phyloP scores from a whole-genome alignment of 2,329 filamentous ascomycete genomes.

The Ophiostoma tasmaniense region DNA sequence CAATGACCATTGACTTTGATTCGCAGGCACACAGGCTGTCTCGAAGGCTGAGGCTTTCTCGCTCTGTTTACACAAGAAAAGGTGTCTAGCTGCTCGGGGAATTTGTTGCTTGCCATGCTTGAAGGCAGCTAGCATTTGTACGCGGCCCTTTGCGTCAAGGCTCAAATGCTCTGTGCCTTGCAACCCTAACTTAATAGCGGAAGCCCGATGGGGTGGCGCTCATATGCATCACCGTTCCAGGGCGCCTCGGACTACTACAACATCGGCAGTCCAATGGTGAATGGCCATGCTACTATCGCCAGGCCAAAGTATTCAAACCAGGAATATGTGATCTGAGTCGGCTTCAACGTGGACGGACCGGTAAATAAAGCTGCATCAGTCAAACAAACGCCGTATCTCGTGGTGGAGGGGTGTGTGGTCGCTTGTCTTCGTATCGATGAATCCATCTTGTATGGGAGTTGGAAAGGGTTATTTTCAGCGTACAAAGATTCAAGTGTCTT shows the following conservation, averaged over 20 bases:
- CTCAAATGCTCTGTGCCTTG: not conserved
- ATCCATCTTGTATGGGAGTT: not conserved
- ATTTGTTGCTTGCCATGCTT: not conserved
- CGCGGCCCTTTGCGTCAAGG: not conserved
- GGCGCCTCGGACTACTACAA: not conserved
- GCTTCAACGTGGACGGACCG: no score
- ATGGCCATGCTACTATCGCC: not conserved
- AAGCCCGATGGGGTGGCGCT: not conserved
- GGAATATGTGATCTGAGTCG: not conserved
- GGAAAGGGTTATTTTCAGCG: not conserved
- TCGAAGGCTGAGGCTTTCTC: not conserved
- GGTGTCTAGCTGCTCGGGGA: not conserved
- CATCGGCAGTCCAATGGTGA: not conserved
- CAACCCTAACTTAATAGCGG: no score
- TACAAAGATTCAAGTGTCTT: not conserved
- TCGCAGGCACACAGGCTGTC: not conserved
- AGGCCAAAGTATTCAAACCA: not conserved
- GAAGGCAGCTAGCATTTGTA: not conserved
- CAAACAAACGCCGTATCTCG: no score
- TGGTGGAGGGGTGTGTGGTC: no score
- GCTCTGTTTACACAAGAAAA: not conserved
- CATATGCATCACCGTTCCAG: not conserved
- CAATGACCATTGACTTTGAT: not conserved
- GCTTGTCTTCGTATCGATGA: no score
- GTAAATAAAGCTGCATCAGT: no score